phyloP scores from a whole-genome alignment of 2,329 filamentous ascomycete genomes.

The Chrysoporthe austroafricana region DNA sequence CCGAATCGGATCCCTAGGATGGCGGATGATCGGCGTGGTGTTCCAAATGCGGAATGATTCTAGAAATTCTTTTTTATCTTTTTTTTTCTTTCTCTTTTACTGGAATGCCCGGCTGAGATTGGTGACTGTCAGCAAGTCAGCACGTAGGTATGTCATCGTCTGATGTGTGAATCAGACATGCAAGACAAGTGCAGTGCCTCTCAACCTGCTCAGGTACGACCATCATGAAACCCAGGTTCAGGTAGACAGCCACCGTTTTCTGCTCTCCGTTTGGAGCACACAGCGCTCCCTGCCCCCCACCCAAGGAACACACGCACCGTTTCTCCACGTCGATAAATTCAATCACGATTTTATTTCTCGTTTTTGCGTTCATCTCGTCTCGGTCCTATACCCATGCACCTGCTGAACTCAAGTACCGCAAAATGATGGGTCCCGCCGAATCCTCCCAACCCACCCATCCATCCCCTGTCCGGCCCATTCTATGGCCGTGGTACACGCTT shows the following conservation, averaged over 20 bases:
- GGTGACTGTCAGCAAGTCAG: neutral
- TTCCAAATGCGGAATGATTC: slow-evolving; percentile 21
- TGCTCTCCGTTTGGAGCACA: no score
- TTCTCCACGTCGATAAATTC: no score
- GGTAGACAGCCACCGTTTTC: no score
- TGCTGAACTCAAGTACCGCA: no score
- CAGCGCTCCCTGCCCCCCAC: no score
- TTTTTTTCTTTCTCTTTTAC: neutral
- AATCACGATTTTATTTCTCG: neutral
- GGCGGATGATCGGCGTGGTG: neutral
- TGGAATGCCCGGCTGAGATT: neutral
- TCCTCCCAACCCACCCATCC: neutral
- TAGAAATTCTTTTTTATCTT: slow-evolving; percentile 13
- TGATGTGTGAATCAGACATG: slow-evolving; percentile 6
- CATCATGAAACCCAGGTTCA: no score
- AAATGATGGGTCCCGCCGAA: neutral
- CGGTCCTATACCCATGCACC: no score
- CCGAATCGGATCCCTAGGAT: no score
- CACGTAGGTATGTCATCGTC: slow-evolving; percentile 1
- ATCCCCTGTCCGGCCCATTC: neutral
- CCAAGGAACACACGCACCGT: no score
- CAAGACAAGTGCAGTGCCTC: slow-evolving; percentile 1
- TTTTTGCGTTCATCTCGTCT: neutral
- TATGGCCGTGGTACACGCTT: neutral
- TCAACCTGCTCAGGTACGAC: neutral